Evolutionary conservation across 371 early-diverging fungal species (phyloP).

Genomic region (Fennellomyces sp.): DNA sequence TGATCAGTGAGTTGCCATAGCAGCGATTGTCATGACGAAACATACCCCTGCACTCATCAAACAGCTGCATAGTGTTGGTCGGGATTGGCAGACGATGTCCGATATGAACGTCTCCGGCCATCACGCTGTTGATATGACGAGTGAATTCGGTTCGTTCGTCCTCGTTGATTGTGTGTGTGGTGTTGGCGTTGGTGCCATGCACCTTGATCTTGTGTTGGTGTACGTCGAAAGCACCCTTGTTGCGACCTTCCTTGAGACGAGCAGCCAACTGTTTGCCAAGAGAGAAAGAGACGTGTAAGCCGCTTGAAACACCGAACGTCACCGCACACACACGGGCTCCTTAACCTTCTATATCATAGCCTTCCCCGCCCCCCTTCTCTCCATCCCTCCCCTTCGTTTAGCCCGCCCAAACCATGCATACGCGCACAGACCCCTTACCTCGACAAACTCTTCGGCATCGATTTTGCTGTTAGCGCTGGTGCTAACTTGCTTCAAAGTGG

Average conservation of each 20-base stretch:
- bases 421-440: conserved; percentile 47
- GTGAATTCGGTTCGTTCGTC: conserved; percentile 96
- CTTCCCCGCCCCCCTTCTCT: background rate
- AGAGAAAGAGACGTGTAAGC: background rate
- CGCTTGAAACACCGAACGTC: background rate
- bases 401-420: background rate
- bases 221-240: conserved; percentile 60
- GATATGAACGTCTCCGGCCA: conserved; percentile 82
- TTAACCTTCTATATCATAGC: background rate
- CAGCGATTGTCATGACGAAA: background rate
- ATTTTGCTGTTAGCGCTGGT: conserved; percentile 75
- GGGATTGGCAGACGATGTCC: conserved; percentile 89
- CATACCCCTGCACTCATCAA: conserved; percentile 86
- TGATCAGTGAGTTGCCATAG: background rate
- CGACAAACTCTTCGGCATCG: conserved; percentile 84
- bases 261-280: conserved; percentile 52
- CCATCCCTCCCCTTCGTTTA: background rate
- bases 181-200: conserved; percentile 82
- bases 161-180: conserved; percentile 95
- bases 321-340: background rate
- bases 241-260: conserved; percentile 65
- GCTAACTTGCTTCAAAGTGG: conserved; percentile 71
- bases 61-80: conserved; percentile 91
- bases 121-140: conserved; percentile 88
- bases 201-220: conserved; percentile 85